Conservation (phyloP, 108 stramenopile species). For the Pseudonitzschia delicatissima region DNA sequence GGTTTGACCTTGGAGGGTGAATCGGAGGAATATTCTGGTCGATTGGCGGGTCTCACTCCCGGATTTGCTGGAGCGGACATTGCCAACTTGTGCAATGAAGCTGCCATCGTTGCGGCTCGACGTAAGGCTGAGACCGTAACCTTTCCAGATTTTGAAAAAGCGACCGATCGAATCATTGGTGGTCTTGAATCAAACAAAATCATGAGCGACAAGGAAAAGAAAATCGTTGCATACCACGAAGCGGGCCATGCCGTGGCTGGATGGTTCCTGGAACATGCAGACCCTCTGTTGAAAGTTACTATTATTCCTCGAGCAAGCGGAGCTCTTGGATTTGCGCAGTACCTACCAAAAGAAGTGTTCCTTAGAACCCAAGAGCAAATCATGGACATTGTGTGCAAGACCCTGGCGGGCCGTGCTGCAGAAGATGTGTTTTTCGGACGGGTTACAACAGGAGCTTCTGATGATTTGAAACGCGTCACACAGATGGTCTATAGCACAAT, state of each 20-base stretch:
- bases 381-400: slow-evolving; percentile 96
- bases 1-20: slow-evolving; percentile 78
- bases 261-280: slow-evolving; percentile 96
- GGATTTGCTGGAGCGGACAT: slow-evolving; percentile 97
- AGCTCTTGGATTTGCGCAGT: slow-evolving; percentile 95
- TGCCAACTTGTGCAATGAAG: slow-evolving; percentile 98
- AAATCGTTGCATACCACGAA: slow-evolving; percentile 96
- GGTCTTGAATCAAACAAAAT: slow-evolving; percentile 95
- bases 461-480: slow-evolving; percentile 93
- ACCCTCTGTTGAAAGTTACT: slow-evolving; percentile 95
- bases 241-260: slow-evolving; percentile 95
- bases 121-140: slow-evolving; percentile 81
- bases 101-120: slow-evolving; percentile 94
- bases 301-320: slow-evolving; percentile 92
- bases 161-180: slow-evolving; percentile 92
- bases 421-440: slow-evolving; percentile 93
- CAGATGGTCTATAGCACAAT: slow-evolving; percentile 93
- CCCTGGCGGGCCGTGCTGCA: slow-evolving; percentile 92
- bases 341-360: slow-evolving; percentile 93
- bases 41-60: slow-evolving; percentile 91
- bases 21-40: slow-evolving; percentile 62
- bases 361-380: slow-evolving; percentile 85
- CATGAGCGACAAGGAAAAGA: slow-evolving; percentile 85
- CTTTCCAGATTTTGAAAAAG: slow-evolving; percentile 91
- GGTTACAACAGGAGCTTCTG: slow-evolving; percentile 94